These are phyloP conservation scores for Coffea canephora DNA, from an alignment of 257 asterid species.

Conservation along the genomic window DNA sequence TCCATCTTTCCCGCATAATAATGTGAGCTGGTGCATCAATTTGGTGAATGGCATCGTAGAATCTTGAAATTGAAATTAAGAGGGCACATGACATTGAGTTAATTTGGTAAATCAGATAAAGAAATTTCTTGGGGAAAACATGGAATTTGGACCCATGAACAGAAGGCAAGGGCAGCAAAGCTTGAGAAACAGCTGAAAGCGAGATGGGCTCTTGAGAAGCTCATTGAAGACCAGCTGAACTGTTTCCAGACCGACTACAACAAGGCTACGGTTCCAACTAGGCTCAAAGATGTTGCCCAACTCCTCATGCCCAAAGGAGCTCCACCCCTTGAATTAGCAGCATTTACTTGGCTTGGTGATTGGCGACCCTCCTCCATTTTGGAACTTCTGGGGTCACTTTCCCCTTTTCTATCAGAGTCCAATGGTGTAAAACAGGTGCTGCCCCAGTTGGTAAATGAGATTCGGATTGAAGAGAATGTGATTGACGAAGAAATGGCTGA, in stretches of 20 bases:
- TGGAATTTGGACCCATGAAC: constrained; percentile 69
- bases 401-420: constrained; percentile 35
- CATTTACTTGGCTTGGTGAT: constrained; percentile 77
- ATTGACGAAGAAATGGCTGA: constrained; percentile 87
- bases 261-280: constrained; percentile 42
- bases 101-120: constrained; percentile 32
- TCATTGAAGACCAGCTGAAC: constrained; percentile 57
- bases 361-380: constrained; percentile 87
- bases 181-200: constrained; percentile 71
- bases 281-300: constrained; percentile 50
- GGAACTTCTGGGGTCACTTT: constrained; percentile 49
- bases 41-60: not conserved
- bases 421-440: constrained; percentile 41
- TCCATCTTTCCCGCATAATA: not conserved
- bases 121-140: constrained; percentile 43
- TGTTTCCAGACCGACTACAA: constrained; percentile 51
- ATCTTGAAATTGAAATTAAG: not conserved
- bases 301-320: constrained; percentile 68
- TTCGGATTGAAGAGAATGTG: constrained; percentile 81
- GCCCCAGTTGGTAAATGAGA: constrained; percentile 54
- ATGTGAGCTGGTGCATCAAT: not conserved
- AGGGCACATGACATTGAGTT: not conserved
- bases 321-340: constrained; percentile 61
- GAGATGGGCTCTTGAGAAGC: constrained; percentile 61
- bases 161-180: constrained; percentile 57